Evolutionary conservation across 208 protist genomes (phyloP).

Genomic region (Endotrypanum monterogeii): DNA sequence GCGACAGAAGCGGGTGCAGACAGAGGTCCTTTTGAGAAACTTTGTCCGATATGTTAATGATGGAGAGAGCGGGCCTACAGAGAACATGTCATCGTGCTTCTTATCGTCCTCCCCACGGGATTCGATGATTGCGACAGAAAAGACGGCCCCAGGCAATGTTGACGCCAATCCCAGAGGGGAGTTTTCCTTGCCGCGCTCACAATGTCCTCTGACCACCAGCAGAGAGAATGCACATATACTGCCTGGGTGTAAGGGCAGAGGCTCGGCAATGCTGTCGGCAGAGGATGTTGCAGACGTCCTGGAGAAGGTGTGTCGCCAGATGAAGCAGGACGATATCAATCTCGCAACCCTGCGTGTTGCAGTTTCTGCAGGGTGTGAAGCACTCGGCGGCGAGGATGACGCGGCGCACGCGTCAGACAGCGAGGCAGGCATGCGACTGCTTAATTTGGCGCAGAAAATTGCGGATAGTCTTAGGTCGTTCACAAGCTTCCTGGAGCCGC

Average conservation of each 20-base stretch:
- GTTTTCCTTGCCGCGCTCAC: conserved; percentile 4
- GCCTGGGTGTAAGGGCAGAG: background rate
- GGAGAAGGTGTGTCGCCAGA: conserved; percentile 28
- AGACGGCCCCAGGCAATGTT: background rate
- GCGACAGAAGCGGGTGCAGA: conserved; percentile 3
- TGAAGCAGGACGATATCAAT: conserved; percentile 28
- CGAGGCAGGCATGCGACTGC: conserved; percentile 13
- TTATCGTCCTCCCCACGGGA: background rate
- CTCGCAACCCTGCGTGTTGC: conserved; percentile 37
- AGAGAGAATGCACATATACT: background rate
- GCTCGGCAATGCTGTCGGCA: background rate
- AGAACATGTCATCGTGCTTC: background rate
- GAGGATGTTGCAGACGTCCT: conserved; percentile 12
- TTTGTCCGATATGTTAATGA: conserved; percentile 7
- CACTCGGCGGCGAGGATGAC: conserved; percentile 37
- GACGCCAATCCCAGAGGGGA: background rate
- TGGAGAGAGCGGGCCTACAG: background rate
- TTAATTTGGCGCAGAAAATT: conserved; percentile 20
- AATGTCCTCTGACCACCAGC: background rate
- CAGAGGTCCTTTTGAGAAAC: background rate
- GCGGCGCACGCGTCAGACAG: conserved; percentile 14
- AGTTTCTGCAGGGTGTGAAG: conserved; percentile 31
- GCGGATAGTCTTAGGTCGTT: conserved; percentile 11
- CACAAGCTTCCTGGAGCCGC: conserved; percentile 18
- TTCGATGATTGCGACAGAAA: background rate